phyloP scores from a whole-genome alignment of 1,284 basidiomycete genomes.

The Sporisorium graminicola region DNA sequence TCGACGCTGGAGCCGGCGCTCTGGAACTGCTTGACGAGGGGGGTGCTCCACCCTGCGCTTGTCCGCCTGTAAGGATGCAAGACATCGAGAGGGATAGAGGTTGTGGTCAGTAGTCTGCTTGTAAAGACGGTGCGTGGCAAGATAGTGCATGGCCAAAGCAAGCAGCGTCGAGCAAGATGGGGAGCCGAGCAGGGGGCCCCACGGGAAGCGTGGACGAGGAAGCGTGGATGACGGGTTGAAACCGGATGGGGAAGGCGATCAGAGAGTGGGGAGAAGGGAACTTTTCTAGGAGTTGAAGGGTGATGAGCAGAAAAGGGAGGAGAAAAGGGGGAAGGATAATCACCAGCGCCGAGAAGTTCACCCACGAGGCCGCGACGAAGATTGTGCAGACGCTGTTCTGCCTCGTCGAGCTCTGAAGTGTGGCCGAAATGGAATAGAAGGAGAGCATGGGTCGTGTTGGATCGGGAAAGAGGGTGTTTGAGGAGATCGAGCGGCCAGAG shows the following conservation, averaged over 20 bases:
- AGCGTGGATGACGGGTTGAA: not conserved
- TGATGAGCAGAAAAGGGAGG: not conserved
- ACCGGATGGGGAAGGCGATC: not conserved
- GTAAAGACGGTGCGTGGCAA: not conserved
- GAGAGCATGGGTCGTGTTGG: not conserved
- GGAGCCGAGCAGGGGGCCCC: not conserved
- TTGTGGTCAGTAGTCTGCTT: slow-evolving; percentile 8
- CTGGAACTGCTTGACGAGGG: slow-evolving; percentile 18
- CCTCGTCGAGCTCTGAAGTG: slow-evolving; percentile 16
- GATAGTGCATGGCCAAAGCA: not conserved
- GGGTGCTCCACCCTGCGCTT: slow-evolving; percentile 22
- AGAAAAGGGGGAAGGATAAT: slow-evolving; percentile 31
- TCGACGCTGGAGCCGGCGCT: slow-evolving; percentile 15
- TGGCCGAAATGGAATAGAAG: not conserved
- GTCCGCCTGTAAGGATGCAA: slow-evolving; percentile 1
- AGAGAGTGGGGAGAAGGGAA: no score
- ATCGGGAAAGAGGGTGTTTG: not conserved
- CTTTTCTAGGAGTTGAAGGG: not conserved
- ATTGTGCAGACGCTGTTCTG: slow-evolving; percentile 23
- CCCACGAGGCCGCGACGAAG: slow-evolving; percentile 43
- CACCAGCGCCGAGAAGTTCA: slow-evolving; percentile 50
- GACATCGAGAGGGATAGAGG: not conserved
- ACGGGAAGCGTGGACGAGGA: not conserved
- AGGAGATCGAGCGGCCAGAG: slow-evolving; percentile 17
- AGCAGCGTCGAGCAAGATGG: not conserved